These are phyloP conservation scores for Acanthamoeba sp. DNA, from an alignment of 208 protist species.

Conservation along the genomic window DNA sequence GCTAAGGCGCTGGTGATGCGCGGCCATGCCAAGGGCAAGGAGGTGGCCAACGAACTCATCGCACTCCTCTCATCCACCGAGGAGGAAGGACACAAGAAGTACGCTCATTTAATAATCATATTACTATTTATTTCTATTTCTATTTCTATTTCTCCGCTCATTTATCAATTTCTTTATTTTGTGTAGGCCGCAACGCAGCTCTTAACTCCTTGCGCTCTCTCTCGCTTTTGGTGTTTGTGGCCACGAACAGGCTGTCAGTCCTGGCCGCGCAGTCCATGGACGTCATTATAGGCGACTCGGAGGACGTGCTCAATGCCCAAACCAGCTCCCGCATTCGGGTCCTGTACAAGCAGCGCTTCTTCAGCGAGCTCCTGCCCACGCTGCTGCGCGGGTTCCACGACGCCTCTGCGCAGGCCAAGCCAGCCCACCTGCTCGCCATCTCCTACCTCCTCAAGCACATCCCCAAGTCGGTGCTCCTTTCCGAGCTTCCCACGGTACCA, in stretches of 20 bases:
- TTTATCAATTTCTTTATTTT: background rate
- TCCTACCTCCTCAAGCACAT: slow-evolving; percentile 69
- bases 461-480: slow-evolving; percentile 60
- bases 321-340: slow-evolving; percentile 51
- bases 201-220: background rate
- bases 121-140: too few species aligned
- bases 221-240: too few species aligned
- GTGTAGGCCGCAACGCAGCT: too few species aligned
- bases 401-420: background rate
- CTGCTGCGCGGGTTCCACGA: slow-evolving; percentile 42
- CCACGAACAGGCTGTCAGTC: slow-evolving; percentile 31
- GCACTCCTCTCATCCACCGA: background rate
- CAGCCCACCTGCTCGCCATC: slow-evolving; percentile 39
- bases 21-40: slow-evolving; percentile 40
- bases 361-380: slow-evolving; percentile 51
- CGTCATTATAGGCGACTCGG: background rate
- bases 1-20: slow-evolving; percentile 62
- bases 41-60: slow-evolving; percentile 29
- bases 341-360: slow-evolving; percentile 64
- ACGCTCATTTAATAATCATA: too few species aligned
- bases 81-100: slow-evolving; percentile 39
- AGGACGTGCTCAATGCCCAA: slow-evolving; percentile 11
- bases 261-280: slow-evolving; percentile 40
- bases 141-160: too few species aligned
- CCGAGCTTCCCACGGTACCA: slow-evolving; percentile 43